Base-by-base conservation (phyloP, 768 basidiomycete species). In the Tricholoma terreum region DNA sequence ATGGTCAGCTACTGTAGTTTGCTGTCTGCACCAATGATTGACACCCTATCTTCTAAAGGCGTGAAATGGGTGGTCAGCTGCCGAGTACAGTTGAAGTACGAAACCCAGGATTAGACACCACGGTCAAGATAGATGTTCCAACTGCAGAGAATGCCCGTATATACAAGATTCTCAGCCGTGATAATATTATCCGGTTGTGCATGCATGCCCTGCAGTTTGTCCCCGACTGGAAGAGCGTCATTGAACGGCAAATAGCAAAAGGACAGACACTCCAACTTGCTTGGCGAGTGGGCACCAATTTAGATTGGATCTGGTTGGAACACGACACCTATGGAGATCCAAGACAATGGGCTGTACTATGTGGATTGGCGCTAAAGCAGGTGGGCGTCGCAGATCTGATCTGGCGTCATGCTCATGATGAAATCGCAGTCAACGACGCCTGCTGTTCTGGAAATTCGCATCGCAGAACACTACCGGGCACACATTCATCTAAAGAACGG, bases 221-320 rank as follows among this genome's bases (percentile, higher is more conserved):
- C 15, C 75, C 77, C 14, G 85, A 87, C 56, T 90, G 89, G 80
- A 77, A 85, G 38, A 71, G 75, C 40, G 63, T 92, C 19, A 73
- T 91, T 27, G 80, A 84, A 60, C 73, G 75, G 22, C 77, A 83
- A 34, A 62, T 85, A 3, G 71, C 64, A 48, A 71, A 78, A 46
- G 91, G 90, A 19, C 81, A 80, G 52, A 71, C 73, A 7, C 72
- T 95, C 35, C 81, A 86, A 66, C 76, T 97, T 36, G 90, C 85
- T 42, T 98, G 95, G 95, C 80, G 89, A 36, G 67, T 79, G 27
- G 84, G 79, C 19, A 84, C 85, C 2, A 81, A 83, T 58, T 68
- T 98, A 48, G 94, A 98, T 65, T 98, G 95, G 95, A 76, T 94
- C 24, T 88, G 88, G 81, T 77, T 86, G 35, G 79, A 85, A n/a